Percentiles rank a stretch among this genome's conserved stretches.
phyloP scores from a whole-genome alignment of 208 protist genomes.

The Wallacemonas sp. region DNA sequence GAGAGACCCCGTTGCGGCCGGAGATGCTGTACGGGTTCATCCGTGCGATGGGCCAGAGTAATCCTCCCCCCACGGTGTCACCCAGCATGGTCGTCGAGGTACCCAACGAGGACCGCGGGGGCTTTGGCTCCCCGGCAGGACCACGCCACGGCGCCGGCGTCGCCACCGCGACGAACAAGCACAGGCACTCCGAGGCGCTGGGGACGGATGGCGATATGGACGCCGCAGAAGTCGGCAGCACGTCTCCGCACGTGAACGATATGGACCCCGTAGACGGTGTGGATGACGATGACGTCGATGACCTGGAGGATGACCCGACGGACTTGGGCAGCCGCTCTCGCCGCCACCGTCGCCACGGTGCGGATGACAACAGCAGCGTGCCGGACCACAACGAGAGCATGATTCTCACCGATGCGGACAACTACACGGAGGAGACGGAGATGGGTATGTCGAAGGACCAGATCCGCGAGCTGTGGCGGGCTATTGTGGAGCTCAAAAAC shows the following conservation, averaged over 20 bases:
- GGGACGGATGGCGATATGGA: constrained; percentile 3
- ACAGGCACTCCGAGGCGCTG: not conserved
- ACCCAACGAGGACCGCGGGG: constrained; percentile 24
- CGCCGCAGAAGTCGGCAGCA: constrained; percentile 4
- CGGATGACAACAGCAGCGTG: constrained; percentile 43
- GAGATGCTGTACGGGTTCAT: constrained; percentile 49
- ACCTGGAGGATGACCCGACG: constrained; percentile 27
- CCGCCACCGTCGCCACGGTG: not conserved
- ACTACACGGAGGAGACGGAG: constrained; percentile 7
- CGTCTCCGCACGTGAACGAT: not conserved
- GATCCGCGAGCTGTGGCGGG: constrained; percentile 38
- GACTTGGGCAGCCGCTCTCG: constrained; percentile 11
- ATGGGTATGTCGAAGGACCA: constrained; percentile 1
- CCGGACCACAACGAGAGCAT: constrained; percentile 21
- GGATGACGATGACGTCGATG: constrained; percentile 15
- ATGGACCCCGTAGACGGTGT: not conserved
- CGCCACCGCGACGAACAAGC: not conserved
- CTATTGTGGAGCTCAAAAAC: constrained; percentile 36
- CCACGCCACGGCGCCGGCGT: not conserved
- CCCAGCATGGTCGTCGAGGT: constrained; percentile 44
- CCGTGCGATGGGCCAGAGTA: constrained; percentile 24
- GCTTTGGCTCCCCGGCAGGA: not conserved
- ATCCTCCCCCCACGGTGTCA: constrained; percentile 15
- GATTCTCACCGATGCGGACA: constrained; percentile 9
- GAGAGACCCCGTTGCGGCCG: constrained; percentile 49